Evolutionary conservation across 345 rosid species (phyloP), one percentile per base, ranked within the genome.

Genomic region (Acer negundo): DNA sequence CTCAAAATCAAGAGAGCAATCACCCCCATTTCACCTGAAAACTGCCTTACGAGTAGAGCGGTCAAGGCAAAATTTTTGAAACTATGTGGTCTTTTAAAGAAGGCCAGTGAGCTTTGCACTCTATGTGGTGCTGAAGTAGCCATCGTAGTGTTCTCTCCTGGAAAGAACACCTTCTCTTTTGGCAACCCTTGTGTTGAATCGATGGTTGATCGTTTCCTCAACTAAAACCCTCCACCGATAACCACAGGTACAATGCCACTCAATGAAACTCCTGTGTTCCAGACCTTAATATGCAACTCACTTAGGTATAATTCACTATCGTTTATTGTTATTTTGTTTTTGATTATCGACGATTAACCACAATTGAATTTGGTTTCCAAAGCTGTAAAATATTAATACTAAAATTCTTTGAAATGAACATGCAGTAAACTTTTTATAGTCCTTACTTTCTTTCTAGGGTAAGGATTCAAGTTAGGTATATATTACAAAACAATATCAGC

Each of bases 251-350:
- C 87, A n/a, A 62, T 59, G 71, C 86, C 83, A 67, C 82, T 90
- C 72, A 22, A 87, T 13, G 89, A 90, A 73, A 89, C 87, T 46
- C 90, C 75, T 66, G 69, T 26, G 72, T 85, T 17, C 84, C 82
- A 4, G 85, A 90, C 24, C 94, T 90, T 53, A 91, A 91, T 76
- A 22, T 71, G 70, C 80, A 84, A 56, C 80, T 90, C 47, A 78
- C 89, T 67, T 81, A 81, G 82, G 90, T 81, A 69, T 46, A 22
- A 24, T 24, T 16, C 9, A 10, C 10, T 2, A 8, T 47, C n/a
- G 51, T 24, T 10, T 47, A 10, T 47, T 47, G 51, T 47, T 47
- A 10, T 47, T 47, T 47, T 47, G 10, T 47, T 47, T 47, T 47
- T 47, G 3, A 38, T 10, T 11, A 47, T 47, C 13, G 13, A 47